These are phyloP conservation scores for Paecilomyces niveus DNA, from an alignment of 2,329 filamentous ascomycete genomes.

Conservation along the genomic window DNA sequence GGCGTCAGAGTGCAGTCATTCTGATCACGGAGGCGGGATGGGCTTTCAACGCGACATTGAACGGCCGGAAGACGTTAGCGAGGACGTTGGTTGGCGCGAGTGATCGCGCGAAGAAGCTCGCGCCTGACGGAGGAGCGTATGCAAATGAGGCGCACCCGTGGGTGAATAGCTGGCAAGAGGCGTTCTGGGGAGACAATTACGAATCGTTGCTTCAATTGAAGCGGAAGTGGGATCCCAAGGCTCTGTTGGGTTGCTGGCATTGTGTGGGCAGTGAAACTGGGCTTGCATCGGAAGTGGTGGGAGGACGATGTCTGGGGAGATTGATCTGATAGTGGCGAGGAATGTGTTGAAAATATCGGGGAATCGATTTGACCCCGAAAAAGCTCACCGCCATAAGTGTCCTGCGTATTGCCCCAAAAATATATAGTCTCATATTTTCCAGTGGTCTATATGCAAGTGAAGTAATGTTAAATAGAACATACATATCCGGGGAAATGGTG, in stretches of 20 bases:
- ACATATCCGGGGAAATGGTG: too few relatives aligned
- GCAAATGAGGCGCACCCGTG: slow-evolving; percentile 33
- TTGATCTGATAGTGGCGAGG: too few relatives aligned
- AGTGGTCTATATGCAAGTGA: too few relatives aligned
- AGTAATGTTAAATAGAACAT: too few relatives aligned
- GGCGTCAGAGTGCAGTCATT: neutral
- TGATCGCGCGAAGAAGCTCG: slow-evolving; percentile 19
- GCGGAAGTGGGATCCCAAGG: slow-evolving; percentile 22
- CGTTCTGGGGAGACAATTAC: slow-evolving; percentile 35
- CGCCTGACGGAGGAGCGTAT: slow-evolving; percentile 24
- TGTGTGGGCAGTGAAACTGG: slow-evolving; percentile 9
- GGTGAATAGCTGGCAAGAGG: slow-evolving; percentile 32
- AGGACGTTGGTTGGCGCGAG: too few relatives aligned
- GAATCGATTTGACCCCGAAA: too few relatives aligned
- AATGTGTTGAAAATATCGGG: too few relatives aligned
- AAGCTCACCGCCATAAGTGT: too few relatives aligned
- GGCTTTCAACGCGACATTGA: slow-evolving; percentile 20
- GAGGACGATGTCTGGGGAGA: too few relatives aligned
- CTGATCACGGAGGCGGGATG: slow-evolving; percentile 9
- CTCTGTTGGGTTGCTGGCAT: slow-evolving; percentile 18
- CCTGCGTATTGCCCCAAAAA: too few relatives aligned
- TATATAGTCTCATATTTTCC: too few relatives aligned
- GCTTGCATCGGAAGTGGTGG: too few relatives aligned
- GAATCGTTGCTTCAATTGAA: slow-evolving; percentile 20
- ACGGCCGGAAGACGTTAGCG: slow-evolving; percentile 23